Percentiles rank a stretch among this genome's conserved stretches.
Conservation (phyloP, 2,329 filamentous ascomycete genomes). For the Colletotrichum acutatum region DNA sequence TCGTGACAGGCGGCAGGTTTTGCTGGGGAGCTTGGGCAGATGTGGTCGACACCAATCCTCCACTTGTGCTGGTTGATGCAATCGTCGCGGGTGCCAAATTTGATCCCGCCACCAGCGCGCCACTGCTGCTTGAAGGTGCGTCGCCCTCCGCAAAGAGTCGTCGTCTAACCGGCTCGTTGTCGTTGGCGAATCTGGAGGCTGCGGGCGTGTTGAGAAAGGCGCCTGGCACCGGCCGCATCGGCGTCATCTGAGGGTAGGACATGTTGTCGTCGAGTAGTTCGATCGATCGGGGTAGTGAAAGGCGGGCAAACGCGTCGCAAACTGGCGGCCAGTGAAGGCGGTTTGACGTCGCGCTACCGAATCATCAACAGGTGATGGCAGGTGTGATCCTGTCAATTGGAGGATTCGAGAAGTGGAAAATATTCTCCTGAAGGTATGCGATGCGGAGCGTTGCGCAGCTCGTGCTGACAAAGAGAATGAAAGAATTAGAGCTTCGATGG, state of each 20-base stretch:
- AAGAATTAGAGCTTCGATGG: slow-evolving; percentile 26
- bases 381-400: slow-evolving; percentile 21
- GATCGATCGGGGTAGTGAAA: slow-evolving; percentile 5
- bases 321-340: slow-evolving; percentile 36
- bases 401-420: neutral
- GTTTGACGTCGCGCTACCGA: slow-evolving; percentile 38
- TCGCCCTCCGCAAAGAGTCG: slow-evolving; percentile 58
- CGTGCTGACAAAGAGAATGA: slow-evolving; percentile 6
- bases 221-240: slow-evolving; percentile 78
- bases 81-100: slow-evolving; percentile 39
- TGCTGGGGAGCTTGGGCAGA: slow-evolving; percentile 58
- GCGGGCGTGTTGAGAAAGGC: slow-evolving; percentile 80
- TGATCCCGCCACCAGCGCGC: slow-evolving; percentile 19
- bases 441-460: slow-evolving; percentile 20
- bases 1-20: slow-evolving; percentile 74
- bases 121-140: slow-evolving; percentile 21
- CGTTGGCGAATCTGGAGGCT: slow-evolving; percentile 53
- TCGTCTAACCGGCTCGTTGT: slow-evolving; percentile 60
- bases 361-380: slow-evolving; percentile 43
- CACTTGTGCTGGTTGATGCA: slow-evolving; percentile 41
- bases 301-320: slow-evolving; percentile 34
- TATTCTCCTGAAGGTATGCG: neutral
- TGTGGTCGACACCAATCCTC: slow-evolving; percentile 45
- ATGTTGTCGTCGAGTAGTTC: slow-evolving; percentile 49
- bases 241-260: slow-evolving; percentile 70